These are phyloP conservation scores for Nitzschia inconspicua DNA, from an alignment of 108 stramenopile genomes.

Conservation along the genomic window DNA sequence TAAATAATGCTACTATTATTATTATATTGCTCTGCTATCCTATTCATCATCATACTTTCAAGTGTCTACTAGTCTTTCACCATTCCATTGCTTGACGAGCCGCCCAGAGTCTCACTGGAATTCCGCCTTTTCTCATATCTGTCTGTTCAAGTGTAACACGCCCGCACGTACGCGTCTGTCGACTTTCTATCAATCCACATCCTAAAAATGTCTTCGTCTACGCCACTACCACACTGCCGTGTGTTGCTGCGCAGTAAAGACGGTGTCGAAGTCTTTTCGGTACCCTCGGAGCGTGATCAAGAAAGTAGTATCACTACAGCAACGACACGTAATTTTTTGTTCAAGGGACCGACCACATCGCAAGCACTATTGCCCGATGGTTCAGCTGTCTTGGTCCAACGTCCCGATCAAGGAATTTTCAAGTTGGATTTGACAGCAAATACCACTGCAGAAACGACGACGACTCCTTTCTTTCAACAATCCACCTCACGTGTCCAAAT, in stretches of 20 bases:
- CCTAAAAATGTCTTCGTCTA: too few species aligned
- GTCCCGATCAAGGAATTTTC: conserved; percentile 52
- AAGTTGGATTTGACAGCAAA: conserved; percentile 24
- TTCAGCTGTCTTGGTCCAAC: conserved; percentile 46
- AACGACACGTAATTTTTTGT: conserved; percentile 28
- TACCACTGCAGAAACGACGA: not conserved
- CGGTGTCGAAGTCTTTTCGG: conserved; percentile 56
- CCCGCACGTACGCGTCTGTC: too few species aligned
- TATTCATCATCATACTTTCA: too few species aligned
- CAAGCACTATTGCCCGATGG: conserved; percentile 51
- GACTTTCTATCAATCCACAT: too few species aligned
- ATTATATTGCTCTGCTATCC: too few species aligned
- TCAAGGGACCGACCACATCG: conserved; percentile 50
- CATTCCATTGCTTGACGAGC: too few species aligned
- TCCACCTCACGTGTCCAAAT: conserved; percentile 56
- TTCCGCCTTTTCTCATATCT: too few species aligned
- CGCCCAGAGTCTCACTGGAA: too few species aligned
- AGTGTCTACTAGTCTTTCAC: too few species aligned
- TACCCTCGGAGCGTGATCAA: conserved; percentile 35
- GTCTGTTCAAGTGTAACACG: too few species aligned
- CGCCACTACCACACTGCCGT: conserved; percentile 31
- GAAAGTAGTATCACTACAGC: conserved; percentile 9
- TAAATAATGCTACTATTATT: too few species aligned
- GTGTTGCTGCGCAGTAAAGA: conserved; percentile 73
- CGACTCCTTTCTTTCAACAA: conserved; percentile 29